Conservation (phyloP, 2,329 filamentous ascomycete species). For the Arachnopeziza araneosa region DNA sequence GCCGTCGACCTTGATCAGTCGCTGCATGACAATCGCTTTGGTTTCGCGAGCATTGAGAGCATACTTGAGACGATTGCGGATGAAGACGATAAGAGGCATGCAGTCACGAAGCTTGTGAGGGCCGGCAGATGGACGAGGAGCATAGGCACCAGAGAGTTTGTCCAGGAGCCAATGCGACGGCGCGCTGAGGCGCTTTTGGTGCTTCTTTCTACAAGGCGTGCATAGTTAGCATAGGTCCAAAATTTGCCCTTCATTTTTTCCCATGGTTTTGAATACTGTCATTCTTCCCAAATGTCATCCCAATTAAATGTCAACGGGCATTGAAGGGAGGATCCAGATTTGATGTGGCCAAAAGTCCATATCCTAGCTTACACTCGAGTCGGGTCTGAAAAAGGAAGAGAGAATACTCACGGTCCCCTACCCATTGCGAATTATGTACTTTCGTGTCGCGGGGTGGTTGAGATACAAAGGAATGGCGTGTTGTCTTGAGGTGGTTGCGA, state of each 20-base stretch:
- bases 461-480: constrained; percentile 14
- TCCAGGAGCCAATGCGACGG: constrained; percentile 99
- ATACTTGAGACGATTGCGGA: constrained; percentile 97
- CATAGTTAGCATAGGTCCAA: background rate
- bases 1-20: constrained; percentile 98
- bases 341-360: no score
- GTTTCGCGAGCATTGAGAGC: constrained; percentile 97
- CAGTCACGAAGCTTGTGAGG: constrained; percentile 99
- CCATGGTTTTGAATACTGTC: no score
- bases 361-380: background rate
- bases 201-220: constrained; percentile 72
- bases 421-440: constrained; percentile 35
- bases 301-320: no score
- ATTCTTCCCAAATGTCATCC: no score
- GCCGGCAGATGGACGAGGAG: constrained; percentile 68
- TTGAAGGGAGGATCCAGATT: no score
- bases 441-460: constrained; percentile 20
- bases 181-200: constrained; percentile 99
- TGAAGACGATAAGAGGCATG: constrained; percentile 98
- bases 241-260: background rate
- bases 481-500: background rate
- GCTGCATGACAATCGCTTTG: constrained; percentile 98
- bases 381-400: background rate
- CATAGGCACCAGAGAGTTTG: constrained; percentile 93
- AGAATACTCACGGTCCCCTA: constrained; percentile 39